Base-by-base conservation (phyloP, 345 rosid species). In the Eucalyptus fibrosa region DNA sequence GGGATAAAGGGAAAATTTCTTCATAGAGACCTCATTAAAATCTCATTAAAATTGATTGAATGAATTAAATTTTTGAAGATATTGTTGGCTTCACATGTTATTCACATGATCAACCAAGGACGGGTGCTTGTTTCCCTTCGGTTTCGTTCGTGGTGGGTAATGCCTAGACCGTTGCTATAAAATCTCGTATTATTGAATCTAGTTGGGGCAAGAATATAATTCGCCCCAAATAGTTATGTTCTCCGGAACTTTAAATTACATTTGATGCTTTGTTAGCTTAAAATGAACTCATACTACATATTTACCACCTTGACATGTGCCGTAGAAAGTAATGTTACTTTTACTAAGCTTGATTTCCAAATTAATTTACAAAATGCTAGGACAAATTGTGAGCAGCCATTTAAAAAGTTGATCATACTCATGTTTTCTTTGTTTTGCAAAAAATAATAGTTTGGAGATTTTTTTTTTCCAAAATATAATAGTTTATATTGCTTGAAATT, bases 401-500 rank as follows among this genome's bases (percentile, higher is more conserved):
- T 53, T 53, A 19, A 19, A 53, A 53, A 53, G 59, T 8, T 53
- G 59, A 53, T 53, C 11, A 8, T 19, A 53, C 24, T 19, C 24
- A 53, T 19, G 24, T 2, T 53, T 53, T 1, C 0, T 56, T 56
- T 56, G 6, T 24, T 56, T 24, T 0, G 6, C 0, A 0, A 0
- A 65, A 65, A 65, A 7, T 65, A 17, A 65, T 1, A 0, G 1
- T n/a, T 65, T n/a, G 37, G 3, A 65, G 5, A n/a, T 7, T n/a
- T 7, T n/a, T n/a, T 7, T n/a, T 65, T n/a, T 4, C 1, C 34
- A 15, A n/a, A 65, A n/a, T 23, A 15, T 65, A 17, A 2, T 16
- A 3, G 1, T 30, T 65, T 65, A 16, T 65, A n/a, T 65, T 3
- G 15, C 5, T 15, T 4, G 3, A 65, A 28, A 62, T 30, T 0